Evolutionary conservation across 306 rosid genomes (phyloP).

Genomic region (Cicer judaicum): DNA sequence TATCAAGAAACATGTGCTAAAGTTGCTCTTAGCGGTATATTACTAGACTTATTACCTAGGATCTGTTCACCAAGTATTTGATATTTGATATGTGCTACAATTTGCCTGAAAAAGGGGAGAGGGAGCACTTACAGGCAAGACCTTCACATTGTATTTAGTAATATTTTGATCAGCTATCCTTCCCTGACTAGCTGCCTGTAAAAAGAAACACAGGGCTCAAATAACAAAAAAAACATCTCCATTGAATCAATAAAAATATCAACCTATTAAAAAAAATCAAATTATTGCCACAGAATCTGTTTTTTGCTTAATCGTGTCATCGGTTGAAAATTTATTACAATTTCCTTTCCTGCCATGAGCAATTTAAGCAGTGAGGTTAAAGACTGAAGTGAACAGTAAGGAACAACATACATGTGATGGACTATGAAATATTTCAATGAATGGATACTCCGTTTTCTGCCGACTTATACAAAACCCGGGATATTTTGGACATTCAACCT

Average conservation of each 20-base stretch:
- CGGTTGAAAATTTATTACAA: constrained; percentile 23
- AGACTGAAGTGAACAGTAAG: constrained; percentile 27
- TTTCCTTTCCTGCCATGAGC: constrained; percentile 18
- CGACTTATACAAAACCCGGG: constrained; percentile 93
- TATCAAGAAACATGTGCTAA: neutral
- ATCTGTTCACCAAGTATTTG: neutral
- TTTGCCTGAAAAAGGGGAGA: neutral
- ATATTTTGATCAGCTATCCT: constrained; percentile 73
- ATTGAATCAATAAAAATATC: constrained; percentile 34
- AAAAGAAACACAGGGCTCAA: constrained; percentile 36
- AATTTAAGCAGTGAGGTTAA: constrained; percentile 17
- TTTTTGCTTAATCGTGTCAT: constrained; percentile 33
- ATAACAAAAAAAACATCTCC: neutral
- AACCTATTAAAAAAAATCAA: neutral
- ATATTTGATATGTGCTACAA: neutral
- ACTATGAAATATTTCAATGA: constrained; percentile 77
- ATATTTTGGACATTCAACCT: constrained; percentile 98
- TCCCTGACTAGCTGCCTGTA: constrained; percentile 71
- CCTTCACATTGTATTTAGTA: constrained; percentile 84
- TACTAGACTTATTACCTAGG: constrained; percentile 16
- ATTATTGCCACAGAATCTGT: neutral
- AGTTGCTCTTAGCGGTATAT: neutral
- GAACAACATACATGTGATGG: constrained; percentile 70
- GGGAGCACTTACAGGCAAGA: constrained; percentile 77
- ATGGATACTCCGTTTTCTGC: constrained; percentile 90